Evolutionary conservation across 768 basidiomycete genomes (phyloP).

Genomic region (Lactifluus volemus): DNA sequence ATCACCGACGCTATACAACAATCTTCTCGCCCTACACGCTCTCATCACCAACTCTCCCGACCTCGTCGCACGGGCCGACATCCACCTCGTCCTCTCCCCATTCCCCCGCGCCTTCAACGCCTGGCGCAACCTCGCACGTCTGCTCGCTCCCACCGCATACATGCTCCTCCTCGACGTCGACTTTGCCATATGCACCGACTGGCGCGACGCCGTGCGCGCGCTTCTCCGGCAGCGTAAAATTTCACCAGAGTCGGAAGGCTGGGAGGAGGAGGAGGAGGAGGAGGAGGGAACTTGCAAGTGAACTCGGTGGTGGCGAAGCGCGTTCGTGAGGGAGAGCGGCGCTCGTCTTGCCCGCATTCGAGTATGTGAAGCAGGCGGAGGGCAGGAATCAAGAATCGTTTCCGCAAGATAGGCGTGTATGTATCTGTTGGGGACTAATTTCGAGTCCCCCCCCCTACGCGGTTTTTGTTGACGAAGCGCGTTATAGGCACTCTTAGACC

Average conservation of each 20-base stretch:
- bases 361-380: constrained; percentile 58
- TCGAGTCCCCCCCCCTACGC: background rate
- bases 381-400: constrained; percentile 51
- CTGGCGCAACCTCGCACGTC: constrained; percentile 80
- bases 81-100: constrained; percentile 77
- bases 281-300: background rate
- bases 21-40: constrained; percentile 54
- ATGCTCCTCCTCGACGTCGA: constrained; percentile 92
- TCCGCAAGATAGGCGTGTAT: constrained; percentile 52
- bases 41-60: constrained; percentile 58
- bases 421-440: constrained; percentile 27
- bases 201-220: constrained; percentile 45
- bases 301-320: constrained; percentile 29
- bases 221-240: background rate
- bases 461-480: too few relatives aligned
- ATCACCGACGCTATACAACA: constrained; percentile 26
- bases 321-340: constrained; percentile 51
- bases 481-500: constrained; percentile 44
- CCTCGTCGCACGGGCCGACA: constrained; percentile 67
- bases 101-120: constrained; percentile 62
- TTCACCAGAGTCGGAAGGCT: too few relatives aligned
- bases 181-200: constrained; percentile 78
- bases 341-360: constrained; percentile 80
- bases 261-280: background rate
- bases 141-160: constrained; percentile 75